Evolutionary conservation across 2,329 filamentous ascomycete genomes (phyloP).

Genomic region (Cladosporium cucumerinum): DNA sequence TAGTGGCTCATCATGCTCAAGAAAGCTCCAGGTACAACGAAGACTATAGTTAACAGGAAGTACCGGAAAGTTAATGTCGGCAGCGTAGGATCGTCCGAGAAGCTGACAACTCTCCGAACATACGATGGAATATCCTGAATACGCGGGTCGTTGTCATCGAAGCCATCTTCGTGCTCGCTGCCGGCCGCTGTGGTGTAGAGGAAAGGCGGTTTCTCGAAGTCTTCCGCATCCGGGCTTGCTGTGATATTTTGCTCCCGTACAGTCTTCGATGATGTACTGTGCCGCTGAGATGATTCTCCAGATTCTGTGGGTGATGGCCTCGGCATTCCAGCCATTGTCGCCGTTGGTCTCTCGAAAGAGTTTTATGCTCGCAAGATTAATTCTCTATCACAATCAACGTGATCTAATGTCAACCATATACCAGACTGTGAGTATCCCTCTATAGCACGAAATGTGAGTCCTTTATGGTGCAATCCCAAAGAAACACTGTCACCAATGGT

Average conservation of each 20-base stretch:
- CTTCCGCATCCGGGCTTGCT: neutral
- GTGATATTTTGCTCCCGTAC: neutral
- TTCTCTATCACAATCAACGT: neutral
- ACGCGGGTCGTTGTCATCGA: constrained; percentile 28
- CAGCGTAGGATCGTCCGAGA: constrained; percentile 55
- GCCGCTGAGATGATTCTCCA: neutral
- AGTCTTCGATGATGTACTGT: neutral
- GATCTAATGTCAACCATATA: neutral
- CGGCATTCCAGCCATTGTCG: neutral
- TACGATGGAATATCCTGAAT: constrained; percentile 53
- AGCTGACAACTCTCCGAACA: constrained; percentile 56
- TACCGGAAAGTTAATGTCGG: constrained; percentile 60
- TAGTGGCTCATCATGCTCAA: constrained; percentile 55
- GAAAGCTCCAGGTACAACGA: constrained; percentile 57
- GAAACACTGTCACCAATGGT: neutral
- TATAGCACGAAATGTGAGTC: neutral
- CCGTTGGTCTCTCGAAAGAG: neutral
- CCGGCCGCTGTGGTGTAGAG: constrained; percentile 7
- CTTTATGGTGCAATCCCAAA: neutral
- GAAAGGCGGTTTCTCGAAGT: constrained; percentile 8
- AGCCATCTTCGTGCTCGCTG: constrained; percentile 6
- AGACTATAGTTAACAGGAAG: constrained; percentile 54
- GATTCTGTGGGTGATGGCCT: neutral
- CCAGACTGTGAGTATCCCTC: neutral
- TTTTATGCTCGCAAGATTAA: neutral